Conservation (phyloP, 495 filamentous ascomycete species). For the Chaetomium cochliodes region DNA sequence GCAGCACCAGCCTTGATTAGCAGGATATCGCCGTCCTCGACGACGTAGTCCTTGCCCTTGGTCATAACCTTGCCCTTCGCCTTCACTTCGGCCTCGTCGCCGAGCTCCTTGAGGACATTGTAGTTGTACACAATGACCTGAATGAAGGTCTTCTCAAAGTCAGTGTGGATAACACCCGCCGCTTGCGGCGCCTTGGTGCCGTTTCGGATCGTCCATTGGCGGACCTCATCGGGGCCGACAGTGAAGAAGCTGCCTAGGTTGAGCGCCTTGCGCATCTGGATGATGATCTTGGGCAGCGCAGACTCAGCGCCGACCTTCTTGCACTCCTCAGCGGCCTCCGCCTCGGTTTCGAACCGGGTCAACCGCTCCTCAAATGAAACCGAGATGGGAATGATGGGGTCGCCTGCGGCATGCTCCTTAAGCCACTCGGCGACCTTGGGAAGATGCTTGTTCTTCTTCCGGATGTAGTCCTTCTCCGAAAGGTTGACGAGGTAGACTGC, state of each 20-base stretch:
- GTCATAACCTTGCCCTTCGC: slow-evolving; percentile 95
- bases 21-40: slow-evolving; percentile 73
- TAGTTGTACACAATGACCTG: slow-evolving; percentile 93
- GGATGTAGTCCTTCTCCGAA: slow-evolving; percentile 94
- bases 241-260: slow-evolving; percentile 96
- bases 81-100: slow-evolving; percentile 85
- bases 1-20: slow-evolving; percentile 96
- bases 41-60: slow-evolving; percentile 97
- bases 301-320: slow-evolving; percentile 86
- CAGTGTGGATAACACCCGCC: slow-evolving; percentile 96
- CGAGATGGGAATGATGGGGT: slow-evolving; percentile 90
- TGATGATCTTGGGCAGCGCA: slow-evolving; percentile 86
- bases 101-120: slow-evolving; percentile 71
- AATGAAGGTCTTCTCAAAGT: slow-evolving; percentile 99
- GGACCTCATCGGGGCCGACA: slow-evolving; percentile 91
- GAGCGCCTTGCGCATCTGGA: slow-evolving; percentile 89
- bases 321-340: slow-evolving; percentile 80
- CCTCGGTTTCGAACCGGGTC: slow-evolving; percentile 70
- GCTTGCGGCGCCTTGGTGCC: slow-evolving; percentile 96
- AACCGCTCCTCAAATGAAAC: slow-evolving; percentile 90
- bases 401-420: slow-evolving; percentile 80
- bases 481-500: slow-evolving; percentile 97
- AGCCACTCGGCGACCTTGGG: slow-evolving; percentile 90
- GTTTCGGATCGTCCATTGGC: slow-evolving; percentile 97
- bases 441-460: slow-evolving; percentile 99